Evolutionary conservation across 306 rosid genomes (phyloP).

Genomic region (Sicyos edulis): DNA sequence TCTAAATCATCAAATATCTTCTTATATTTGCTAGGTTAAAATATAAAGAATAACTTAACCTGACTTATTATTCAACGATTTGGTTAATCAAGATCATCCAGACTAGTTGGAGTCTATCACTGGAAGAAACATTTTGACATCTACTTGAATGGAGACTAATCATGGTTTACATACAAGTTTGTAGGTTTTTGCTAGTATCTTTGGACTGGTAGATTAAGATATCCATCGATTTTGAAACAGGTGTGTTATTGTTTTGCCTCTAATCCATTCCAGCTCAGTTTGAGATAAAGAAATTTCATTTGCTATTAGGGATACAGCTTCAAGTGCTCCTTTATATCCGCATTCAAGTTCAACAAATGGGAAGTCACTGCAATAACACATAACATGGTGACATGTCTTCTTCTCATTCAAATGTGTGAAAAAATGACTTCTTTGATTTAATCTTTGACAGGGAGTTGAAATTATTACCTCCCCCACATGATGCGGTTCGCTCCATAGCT

Average conservation of each 20-base stretch:
- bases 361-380: slow-evolving; percentile 55
- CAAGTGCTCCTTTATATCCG: slow-evolving; percentile 70
- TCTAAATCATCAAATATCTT: neutral
- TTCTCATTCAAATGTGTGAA: neutral
- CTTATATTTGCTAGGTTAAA: neutral
- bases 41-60: neutral
- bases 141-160: neutral
- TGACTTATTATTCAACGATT: neutral
- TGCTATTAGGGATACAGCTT: slow-evolving; percentile 45
- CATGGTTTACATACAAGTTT: neutral
- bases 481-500: slow-evolving; percentile 72
- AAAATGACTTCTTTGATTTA: neutral
- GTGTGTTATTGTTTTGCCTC: slow-evolving; percentile 50
- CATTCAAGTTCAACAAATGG: slow-evolving; percentile 76
- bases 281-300: slow-evolving; percentile 41
- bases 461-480: slow-evolving; percentile 77
- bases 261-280: slow-evolving; percentile 71
- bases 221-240: slow-evolving; percentile 46
- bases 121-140: neutral
- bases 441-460: slow-evolving; percentile 12
- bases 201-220: neutral
- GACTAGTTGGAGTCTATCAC: neutral
- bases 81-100: neutral
- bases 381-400: too few species aligned
- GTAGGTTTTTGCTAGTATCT: neutral